A percentile compares a stretch with the other conserved stretches of the same genome.
Evolutionary conservation across 2,329 filamentous ascomycete genomes (phyloP).

Genomic region (Ascocoryne sarcoides): DNA sequence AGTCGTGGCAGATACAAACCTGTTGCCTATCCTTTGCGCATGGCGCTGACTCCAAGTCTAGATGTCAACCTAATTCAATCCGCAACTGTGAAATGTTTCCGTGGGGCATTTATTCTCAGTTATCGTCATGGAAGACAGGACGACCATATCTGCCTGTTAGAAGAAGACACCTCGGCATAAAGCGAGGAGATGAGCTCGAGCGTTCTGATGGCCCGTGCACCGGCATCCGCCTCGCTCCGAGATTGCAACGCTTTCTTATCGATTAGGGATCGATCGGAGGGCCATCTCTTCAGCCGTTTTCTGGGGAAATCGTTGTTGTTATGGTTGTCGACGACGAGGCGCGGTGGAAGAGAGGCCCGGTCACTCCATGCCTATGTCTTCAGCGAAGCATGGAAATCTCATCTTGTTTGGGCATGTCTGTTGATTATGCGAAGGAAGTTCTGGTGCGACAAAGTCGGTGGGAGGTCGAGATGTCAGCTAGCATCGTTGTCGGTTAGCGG

Average conservation of each 20-base stretch:
- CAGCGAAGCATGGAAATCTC: background rate
- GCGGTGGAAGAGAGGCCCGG: background rate
- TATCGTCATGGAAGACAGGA: background rate
- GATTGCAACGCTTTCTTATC: background rate
- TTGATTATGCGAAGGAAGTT: background rate
- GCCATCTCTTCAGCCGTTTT: background rate
- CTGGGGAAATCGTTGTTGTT: too few relatives aligned
- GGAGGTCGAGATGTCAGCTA: too few relatives aligned
- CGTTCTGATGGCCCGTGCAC: background rate
- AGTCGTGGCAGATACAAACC: slow-evolving; percentile 5
- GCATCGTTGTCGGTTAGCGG: too few relatives aligned
- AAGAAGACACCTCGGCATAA: background rate
- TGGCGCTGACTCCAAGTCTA: too few relatives aligned
- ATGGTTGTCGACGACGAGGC: background rate
- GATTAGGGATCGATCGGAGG: background rate
- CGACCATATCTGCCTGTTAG: background rate
- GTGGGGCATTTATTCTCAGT: too few relatives aligned
- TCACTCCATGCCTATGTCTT: too few relatives aligned
- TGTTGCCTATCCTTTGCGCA: slow-evolving; percentile 2
- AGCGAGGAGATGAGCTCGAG: background rate
- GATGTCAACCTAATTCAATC: too few relatives aligned
- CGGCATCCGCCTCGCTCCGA: background rate
- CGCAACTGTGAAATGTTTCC: background rate
- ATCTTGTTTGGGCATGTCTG: background rate
- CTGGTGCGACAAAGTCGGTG: background rate